Conservation (phyloP, 1,139 yeast genomes). For the Candida neerlandica region DNA sequence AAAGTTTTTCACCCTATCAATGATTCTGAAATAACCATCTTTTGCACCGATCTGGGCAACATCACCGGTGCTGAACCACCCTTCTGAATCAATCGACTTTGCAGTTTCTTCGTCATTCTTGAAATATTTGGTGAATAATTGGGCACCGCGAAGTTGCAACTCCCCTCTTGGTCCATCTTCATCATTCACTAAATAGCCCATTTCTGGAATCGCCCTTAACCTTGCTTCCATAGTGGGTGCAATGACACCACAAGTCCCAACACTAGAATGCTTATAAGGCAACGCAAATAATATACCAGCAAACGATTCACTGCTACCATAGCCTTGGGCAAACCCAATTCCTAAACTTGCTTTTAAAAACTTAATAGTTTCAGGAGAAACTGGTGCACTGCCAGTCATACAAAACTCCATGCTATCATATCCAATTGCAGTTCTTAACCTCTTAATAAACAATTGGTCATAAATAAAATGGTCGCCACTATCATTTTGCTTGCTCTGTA, state of each 20-base stretch:
- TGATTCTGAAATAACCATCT: constrained; percentile 54
- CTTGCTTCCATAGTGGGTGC: constrained; percentile 57
- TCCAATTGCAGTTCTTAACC: constrained; percentile 60
- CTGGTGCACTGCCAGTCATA: constrained; percentile 76
- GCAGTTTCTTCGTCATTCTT: constrained; percentile 47
- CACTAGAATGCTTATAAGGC: constrained; percentile 32
- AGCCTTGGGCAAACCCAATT: constrained; percentile 67
- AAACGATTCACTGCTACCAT: constrained; percentile 76
- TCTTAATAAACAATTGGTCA: constrained; percentile 52
- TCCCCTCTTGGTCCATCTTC: constrained; percentile 54
- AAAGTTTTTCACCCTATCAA: constrained; percentile 80
- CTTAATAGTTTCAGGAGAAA: constrained; percentile 57
- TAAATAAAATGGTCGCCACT: constrained; percentile 38
- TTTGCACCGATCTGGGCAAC: constrained; percentile 56
- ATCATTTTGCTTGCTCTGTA: constrained; percentile 25
- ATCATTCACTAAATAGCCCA: constrained; percentile 57
- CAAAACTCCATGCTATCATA: constrained; percentile 48
- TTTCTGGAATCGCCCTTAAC: constrained; percentile 65
- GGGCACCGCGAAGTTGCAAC: constrained; percentile 68
- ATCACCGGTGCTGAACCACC: constrained; percentile 82
- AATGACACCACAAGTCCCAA: constrained; percentile 68
- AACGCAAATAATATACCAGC: constrained; percentile 58
- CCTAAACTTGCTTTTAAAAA: constrained; percentile 67
- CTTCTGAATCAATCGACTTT: constrained; percentile 28
- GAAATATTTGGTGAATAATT: constrained; percentile 61